Evolutionary conservation across 345 rosid genomes (phyloP), one percentile per base, ranked within the genome.

Genomic region (Citrus medica): DNA sequence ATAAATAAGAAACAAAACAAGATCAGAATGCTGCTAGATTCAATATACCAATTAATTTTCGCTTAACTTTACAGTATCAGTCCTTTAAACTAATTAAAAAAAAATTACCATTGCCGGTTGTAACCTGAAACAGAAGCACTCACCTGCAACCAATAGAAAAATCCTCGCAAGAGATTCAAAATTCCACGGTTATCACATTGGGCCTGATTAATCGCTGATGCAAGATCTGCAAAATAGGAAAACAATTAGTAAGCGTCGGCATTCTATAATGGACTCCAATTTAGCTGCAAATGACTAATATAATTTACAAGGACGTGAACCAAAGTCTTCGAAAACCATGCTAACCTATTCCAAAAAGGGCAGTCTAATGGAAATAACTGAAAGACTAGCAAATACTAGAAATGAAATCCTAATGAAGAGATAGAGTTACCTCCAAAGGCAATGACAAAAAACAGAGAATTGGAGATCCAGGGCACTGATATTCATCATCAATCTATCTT

Each of bases 131-230:
- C 35, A 73, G 51, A 67, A 80, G 30, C 27, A 76, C 84, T 88
- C 81, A 94, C 98, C 89, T 85, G 51, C 80, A 92, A 69, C 86
- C 93, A 92, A 80, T 79, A 94, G 90, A 89, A 87, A 79, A 92
- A 94, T 61, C 94, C 98, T 17, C 96, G 98, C 78, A 94, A 81
- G 58, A 94, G 83, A 82, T 85, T 89, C 76, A 92, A 82, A 59
- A 74, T 81, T 81, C 83, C 80, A 38, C 24, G 60, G 35, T 0
- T 48, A 78, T 91, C 86, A 51, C 76, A 27, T 79, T 37, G 14
- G 14, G 70, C 69, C 7, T 14, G 16, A 67, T 71, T 56, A 33
- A 84, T 51, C 64, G 69, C 78, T 46, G 10, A 46, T 51, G 69
- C 77, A 67, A 94, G 83, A 76, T 89, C 98, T 92, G 90, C 88